Evolutionary conservation across 805 yeast genomes (phyloP).

Genomic region (Scheffersomyces lignosus): DNA sequence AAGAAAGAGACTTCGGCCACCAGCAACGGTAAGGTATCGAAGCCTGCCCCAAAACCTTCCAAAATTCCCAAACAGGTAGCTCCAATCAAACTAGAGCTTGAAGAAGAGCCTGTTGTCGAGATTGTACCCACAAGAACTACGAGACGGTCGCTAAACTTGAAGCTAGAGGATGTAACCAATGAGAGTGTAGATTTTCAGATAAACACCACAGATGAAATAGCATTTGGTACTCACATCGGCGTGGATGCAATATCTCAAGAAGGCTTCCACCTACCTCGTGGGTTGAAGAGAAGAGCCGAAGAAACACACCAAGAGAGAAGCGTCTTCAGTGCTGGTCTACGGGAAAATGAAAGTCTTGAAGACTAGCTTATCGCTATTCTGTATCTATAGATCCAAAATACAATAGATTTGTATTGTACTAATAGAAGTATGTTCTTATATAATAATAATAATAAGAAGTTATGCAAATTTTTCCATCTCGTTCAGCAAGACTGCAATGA

Average conservation of each 20-base stretch:
- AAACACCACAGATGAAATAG: neutral
- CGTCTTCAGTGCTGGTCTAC: neutral
- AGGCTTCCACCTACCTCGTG: neutral
- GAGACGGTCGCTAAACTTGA: neutral
- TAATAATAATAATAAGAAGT: no score
- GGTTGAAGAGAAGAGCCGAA: conserved; percentile 1
- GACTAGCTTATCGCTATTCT: neutral
- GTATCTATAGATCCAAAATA: no score
- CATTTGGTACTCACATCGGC: neutral
- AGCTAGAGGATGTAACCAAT: neutral
- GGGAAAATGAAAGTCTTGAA: neutral
- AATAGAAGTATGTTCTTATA: neutral
- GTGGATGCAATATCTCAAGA: neutral
- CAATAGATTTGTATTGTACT: no score
- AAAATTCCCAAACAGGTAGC: no score
- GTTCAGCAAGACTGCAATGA: neutral
- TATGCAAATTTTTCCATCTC: neutral
- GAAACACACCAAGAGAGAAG: neutral
- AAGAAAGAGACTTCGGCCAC: no score
- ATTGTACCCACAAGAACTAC: neutral
- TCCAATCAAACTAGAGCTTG: neutral
- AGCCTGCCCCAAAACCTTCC: neutral
- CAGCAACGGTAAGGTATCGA: neutral
- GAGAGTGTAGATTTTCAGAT: neutral
- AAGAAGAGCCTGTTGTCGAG: neutral